These are phyloP conservation scores for Potentilla sterilis DNA, from an alignment of 306 rosid genomes.

Conservation along the genomic window DNA sequence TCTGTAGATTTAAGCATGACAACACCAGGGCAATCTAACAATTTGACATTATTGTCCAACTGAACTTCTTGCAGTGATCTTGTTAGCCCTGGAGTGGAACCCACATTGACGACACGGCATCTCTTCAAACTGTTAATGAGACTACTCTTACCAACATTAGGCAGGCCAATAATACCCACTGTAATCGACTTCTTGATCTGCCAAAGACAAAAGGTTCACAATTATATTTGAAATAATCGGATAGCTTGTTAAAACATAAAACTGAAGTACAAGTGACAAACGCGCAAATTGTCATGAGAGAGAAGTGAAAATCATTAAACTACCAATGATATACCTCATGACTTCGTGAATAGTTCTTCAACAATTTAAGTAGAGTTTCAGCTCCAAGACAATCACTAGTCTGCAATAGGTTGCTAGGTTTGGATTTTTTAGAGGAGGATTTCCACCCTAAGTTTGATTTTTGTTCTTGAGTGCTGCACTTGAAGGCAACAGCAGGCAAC, in stretches of 20 bases:
- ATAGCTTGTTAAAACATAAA: background rate
- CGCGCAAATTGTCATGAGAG: background rate
- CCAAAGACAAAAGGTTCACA: constrained; percentile 20
- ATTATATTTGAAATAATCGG: constrained; percentile 2
- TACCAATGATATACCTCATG: constrained; percentile 53
- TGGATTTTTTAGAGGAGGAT: constrained; percentile 63
- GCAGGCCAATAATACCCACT: constrained; percentile 88
- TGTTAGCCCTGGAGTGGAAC: constrained; percentile 87
- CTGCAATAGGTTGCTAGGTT: constrained; percentile 61
- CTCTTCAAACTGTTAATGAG: constrained; percentile 86
- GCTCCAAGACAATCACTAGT: constrained; percentile 97
- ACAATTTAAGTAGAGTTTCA: constrained; percentile 82
- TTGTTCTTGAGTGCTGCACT: constrained; percentile 96
- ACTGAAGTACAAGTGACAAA: background rate
- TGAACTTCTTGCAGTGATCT: constrained; percentile 94
- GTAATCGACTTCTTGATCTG: constrained; percentile 95
- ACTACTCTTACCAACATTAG: constrained; percentile 98
- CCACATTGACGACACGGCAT: constrained; percentile 72
- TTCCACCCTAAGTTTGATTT: constrained; percentile 90
- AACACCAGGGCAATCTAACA: constrained; percentile 97
- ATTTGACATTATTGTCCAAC: constrained; percentile 77
- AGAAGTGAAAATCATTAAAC: background rate
- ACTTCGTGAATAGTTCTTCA: constrained; percentile 96
- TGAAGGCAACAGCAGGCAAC: constrained; percentile 93
- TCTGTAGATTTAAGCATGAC: constrained; percentile 71